phyloP scores from a whole-genome alignment of 2,329 filamentous ascomycete species.

The Aspergillus niger region DNA sequence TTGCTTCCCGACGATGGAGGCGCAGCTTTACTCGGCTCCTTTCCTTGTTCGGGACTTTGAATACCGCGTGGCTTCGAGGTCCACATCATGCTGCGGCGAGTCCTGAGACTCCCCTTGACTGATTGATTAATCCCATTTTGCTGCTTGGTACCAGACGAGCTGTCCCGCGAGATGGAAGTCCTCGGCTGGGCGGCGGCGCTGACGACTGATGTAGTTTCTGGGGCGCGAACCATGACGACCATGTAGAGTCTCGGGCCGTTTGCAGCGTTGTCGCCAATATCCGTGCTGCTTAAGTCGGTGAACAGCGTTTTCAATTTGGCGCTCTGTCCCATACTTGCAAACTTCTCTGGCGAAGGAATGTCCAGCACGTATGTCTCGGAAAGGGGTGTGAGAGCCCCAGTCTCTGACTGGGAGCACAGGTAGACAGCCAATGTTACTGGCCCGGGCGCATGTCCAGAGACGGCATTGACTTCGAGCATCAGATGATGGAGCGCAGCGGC shows the following conservation, averaged over 20 bases:
- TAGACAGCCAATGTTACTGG: constrained; percentile 75
- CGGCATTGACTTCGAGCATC: constrained; percentile 79
- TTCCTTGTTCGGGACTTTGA: constrained; percentile 34
- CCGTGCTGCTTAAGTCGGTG: constrained; percentile 76
- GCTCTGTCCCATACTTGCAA: constrained; percentile 65
- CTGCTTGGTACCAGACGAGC: constrained; percentile 29
- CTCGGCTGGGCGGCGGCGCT: constrained; percentile 28
- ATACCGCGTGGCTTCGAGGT: constrained; percentile 36
- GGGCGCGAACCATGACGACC: constrained; percentile 74
- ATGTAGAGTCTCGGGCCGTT: constrained; percentile 76
- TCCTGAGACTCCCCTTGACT: constrained; percentile 40
- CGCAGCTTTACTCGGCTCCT: constrained; percentile 28
- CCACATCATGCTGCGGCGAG: constrained; percentile 51
- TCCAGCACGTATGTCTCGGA: constrained; percentile 84
- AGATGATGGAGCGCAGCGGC: constrained; percentile 75
- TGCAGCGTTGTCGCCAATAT: constrained; percentile 64
- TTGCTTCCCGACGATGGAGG: constrained; percentile 37
- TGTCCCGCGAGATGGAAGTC: constrained; percentile 40
- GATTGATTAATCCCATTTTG: constrained; percentile 32
- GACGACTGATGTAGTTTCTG: constrained; percentile 47
- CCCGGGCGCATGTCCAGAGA: constrained; percentile 74
- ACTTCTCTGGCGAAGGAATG: constrained; percentile 71
- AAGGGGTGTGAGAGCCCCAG: constrained; percentile 64
- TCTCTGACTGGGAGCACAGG: constrained; percentile 70
- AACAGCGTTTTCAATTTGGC: constrained; percentile 82